Conservation (phyloP, 306 rosid species). For the Fragaria iinumae region DNA sequence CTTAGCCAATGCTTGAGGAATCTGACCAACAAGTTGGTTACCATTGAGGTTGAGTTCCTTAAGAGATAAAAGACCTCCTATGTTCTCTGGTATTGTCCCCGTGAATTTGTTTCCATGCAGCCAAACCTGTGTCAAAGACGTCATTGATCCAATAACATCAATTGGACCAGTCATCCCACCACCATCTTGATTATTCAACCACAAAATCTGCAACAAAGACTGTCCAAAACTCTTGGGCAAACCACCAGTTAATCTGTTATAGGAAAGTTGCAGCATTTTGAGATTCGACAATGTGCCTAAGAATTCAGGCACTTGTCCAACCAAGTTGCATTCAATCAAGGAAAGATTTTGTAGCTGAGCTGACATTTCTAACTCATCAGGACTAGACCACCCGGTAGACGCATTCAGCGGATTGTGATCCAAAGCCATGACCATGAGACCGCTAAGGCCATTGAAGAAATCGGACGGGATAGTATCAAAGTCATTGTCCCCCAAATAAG, state of each 20-base stretch:
- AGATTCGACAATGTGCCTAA: slow-evolving; percentile 62
- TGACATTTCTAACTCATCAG: slow-evolving; percentile 57
- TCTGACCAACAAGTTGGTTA: slow-evolving; percentile 59
- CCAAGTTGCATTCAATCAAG: slow-evolving; percentile 53
- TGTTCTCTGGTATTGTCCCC: slow-evolving; percentile 57
- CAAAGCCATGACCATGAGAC: slow-evolving; percentile 58
- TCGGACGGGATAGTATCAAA: slow-evolving; percentile 68
- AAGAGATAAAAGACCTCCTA: slow-evolving; percentile 61
- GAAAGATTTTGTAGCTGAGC: slow-evolving; percentile 63
- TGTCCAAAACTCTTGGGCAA: slow-evolving; percentile 57
- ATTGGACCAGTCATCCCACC: slow-evolving; percentile 60
- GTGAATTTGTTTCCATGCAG: slow-evolving; percentile 75
- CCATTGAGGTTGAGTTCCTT: slow-evolving; percentile 69
- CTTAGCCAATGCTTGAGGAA: slow-evolving; percentile 55
- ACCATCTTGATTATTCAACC: slow-evolving; percentile 75
- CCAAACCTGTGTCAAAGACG: slow-evolving; percentile 61
- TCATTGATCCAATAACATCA: slow-evolving; percentile 60
- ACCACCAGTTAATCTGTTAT: slow-evolving; percentile 46
- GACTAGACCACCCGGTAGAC: slow-evolving; percentile 66
- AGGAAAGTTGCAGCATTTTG: slow-evolving; percentile 55
- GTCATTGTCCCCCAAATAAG: slow-evolving; percentile 64
- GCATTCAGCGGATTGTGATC: slow-evolving; percentile 61
- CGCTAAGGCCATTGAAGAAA: slow-evolving; percentile 58
- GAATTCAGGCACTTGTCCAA: slow-evolving; percentile 64
- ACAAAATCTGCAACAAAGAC: slow-evolving; percentile 64